These are phyloP conservation scores for Dendrocalamus sinicus DNA, from an alignment of 176 grass and related monocot species.

Conservation along the genomic window DNA sequence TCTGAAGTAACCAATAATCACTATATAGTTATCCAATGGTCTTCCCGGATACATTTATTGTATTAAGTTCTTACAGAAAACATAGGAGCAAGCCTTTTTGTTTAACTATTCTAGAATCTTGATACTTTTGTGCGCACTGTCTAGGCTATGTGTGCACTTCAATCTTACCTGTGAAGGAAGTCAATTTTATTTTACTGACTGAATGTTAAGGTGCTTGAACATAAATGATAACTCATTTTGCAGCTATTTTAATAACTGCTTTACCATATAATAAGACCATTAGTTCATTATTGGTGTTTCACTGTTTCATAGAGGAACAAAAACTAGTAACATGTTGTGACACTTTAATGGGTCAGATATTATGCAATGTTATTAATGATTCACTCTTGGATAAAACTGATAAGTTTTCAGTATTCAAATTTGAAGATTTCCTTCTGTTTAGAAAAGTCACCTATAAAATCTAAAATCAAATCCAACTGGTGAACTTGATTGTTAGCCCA, in stretches of 20 bases:
- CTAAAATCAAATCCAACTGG: neutral
- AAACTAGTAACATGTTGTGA: neutral
- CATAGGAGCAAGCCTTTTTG: neutral
- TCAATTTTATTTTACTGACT: neutral
- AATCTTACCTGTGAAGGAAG: neutral
- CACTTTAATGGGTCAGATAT: neutral
- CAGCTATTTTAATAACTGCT: neutral
- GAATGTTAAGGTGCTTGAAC: neutral
- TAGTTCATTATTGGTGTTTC: neutral
- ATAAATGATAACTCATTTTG: neutral
- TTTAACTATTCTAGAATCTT: neutral
- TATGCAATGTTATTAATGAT: neutral
- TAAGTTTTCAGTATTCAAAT: neutral
- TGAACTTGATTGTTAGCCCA: neutral
- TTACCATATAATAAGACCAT: neutral
- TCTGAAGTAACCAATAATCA: neutral
- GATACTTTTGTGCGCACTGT: neutral
- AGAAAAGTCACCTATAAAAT: neutral
- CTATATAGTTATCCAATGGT: neutral
- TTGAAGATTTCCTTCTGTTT: neutral
- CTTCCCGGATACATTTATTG: neutral
- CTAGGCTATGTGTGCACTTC: neutral
- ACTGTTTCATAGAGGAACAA: neutral
- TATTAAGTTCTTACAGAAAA: conserved; percentile 2
- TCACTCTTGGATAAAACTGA: neutral